A percentile compares a stretch with the other conserved stretches of the same genome.
Conservation (phyloP, 495 filamentous ascomycete species). For the Staphylotrichum longicolle region DNA sequence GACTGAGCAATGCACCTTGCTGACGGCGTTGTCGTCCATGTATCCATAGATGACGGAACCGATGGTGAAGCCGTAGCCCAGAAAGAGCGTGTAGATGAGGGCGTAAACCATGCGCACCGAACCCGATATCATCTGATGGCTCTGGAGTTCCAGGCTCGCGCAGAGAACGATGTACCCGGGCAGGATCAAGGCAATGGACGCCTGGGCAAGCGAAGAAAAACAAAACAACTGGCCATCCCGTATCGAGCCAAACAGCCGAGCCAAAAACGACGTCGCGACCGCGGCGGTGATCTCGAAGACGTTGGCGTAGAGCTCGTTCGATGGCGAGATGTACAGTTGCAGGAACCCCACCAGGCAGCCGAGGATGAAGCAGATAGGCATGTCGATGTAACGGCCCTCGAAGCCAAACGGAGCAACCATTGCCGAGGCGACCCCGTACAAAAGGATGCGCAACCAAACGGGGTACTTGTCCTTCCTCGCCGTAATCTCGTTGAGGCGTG, state of each 20-base stretch:
- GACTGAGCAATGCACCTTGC: slow-evolving; percentile 62
- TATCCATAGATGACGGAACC: slow-evolving; percentile 87
- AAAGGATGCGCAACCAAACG: slow-evolving; percentile 67
- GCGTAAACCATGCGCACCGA: slow-evolving; percentile 95
- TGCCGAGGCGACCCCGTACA: slow-evolving; percentile 83
- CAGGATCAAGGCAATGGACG: slow-evolving; percentile 86
- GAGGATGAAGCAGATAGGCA: slow-evolving; percentile 82
- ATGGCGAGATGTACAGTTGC: slow-evolving; percentile 76
- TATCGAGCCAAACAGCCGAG: slow-evolving; percentile 84
- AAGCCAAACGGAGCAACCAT: slow-evolving; percentile 87
- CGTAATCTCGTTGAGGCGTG: slow-evolving; percentile 65
- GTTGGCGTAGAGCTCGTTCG: slow-evolving; percentile 77
- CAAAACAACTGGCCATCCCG: slow-evolving; percentile 70
- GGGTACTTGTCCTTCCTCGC: slow-evolving; percentile 60
- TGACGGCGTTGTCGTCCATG: slow-evolving; percentile 71
- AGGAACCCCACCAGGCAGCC: slow-evolving; percentile 79
- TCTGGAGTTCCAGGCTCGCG: slow-evolving; percentile 84
- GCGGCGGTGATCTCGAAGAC: slow-evolving; percentile 90
- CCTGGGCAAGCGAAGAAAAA: slow-evolving; percentile 89
- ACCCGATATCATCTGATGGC: slow-evolving; percentile 79
- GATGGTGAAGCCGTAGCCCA: slow-evolving; percentile 96
- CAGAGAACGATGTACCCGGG: slow-evolving; percentile 71
- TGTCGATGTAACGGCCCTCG: slow-evolving; percentile 78
- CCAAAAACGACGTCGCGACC: slow-evolving; percentile 84
- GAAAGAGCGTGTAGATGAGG: slow-evolving; percentile 90